These are phyloP conservation scores for Amaranthus palmeri DNA, from an alignment of 148 eudicot genomes.

Conservation along the genomic window DNA sequence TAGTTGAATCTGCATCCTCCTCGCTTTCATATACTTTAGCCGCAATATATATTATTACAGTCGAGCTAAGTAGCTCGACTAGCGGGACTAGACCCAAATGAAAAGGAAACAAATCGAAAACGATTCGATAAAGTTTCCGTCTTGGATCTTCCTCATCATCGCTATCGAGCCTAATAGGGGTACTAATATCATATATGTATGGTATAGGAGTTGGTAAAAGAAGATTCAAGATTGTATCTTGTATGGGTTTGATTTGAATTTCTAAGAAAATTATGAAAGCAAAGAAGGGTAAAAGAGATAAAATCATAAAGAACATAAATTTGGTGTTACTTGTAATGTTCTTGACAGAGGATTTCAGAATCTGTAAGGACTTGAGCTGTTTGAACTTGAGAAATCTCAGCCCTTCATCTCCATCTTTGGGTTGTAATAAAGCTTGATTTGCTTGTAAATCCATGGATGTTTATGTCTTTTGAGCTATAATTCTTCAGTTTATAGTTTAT, in stretches of 20 bases:
- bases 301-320: slow-evolving; percentile 18
- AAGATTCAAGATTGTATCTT: background rate
- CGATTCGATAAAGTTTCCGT: background rate
- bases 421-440: too few species aligned
- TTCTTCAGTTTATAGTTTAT: too few species aligned
- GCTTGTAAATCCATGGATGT: too few species aligned
- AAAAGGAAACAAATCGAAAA: slow-evolving; percentile 12
- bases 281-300: slow-evolving; percentile 14
- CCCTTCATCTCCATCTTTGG: too few species aligned
- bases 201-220: slow-evolving; percentile 5
- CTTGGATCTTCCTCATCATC: background rate
- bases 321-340: slow-evolving; percentile 25
- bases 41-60: slow-evolving; percentile 9
- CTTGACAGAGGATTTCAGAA: slow-evolving; percentile 16
- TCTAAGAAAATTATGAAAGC: slow-evolving; percentile 18
- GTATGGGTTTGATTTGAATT: background rate
- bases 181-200: background rate
- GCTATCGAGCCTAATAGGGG: background rate
- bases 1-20: background rate
- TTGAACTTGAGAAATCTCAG: background rate
- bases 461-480: too few species aligned
- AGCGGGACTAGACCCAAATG: slow-evolving; percentile 17
- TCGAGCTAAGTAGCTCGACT: slow-evolving; percentile 6
- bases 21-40: slow-evolving; percentile 9
- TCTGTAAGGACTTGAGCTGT: slow-evolving; percentile 18